Percentiles rank a stretch among this genome's conserved stretches.
These are phyloP conservation scores for Pythium folliculosum DNA, from an alignment of 352 stramenopile species.

Conservation along the genomic window DNA sequence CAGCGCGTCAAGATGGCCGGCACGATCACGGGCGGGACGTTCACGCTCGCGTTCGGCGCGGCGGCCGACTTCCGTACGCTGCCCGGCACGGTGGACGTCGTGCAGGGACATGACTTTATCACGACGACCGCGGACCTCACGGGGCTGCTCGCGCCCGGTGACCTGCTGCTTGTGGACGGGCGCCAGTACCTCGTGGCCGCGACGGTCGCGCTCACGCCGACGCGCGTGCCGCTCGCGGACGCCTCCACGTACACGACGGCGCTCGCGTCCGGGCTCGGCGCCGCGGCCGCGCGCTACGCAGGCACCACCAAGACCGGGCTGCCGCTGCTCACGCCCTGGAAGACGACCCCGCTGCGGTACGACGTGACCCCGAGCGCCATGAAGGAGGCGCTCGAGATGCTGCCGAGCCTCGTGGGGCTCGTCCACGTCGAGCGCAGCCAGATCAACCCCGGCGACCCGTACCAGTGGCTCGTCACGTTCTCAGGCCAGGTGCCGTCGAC, in stretches of 20 bases:
- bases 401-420: conserved; percentile 83
- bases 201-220: conserved; percentile 71
- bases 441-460: conserved; percentile 53
- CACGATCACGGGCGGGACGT: conserved; percentile 50
- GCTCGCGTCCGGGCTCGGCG: conserved; percentile 33
- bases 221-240: conserved; percentile 57
- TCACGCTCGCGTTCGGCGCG: conserved; percentile 60
- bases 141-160: conserved; percentile 76
- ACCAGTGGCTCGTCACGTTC: conserved; percentile 92
- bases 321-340: conserved; percentile 54
- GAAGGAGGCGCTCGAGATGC: conserved; percentile 82
- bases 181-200: conserved; percentile 76
- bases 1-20: conserved; percentile 60
- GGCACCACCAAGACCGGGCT: conserved; percentile 46
- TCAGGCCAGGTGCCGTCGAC: conserved; percentile 49
- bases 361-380: conserved; percentile 61
- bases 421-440: conserved; percentile 89
- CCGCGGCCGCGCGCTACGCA: conserved; percentile 36
- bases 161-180: conserved; percentile 79
- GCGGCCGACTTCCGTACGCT: conserved; percentile 36
- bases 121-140: conserved; percentile 90
- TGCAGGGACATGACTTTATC: conserved; percentile 57
- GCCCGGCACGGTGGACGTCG: conserved; percentile 54
- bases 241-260: conserved; percentile 30
- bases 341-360: conserved; percentile 54